phyloP scores from a whole-genome alignment of 202 grass and related monocot species.

The Setaria italica region DNA sequence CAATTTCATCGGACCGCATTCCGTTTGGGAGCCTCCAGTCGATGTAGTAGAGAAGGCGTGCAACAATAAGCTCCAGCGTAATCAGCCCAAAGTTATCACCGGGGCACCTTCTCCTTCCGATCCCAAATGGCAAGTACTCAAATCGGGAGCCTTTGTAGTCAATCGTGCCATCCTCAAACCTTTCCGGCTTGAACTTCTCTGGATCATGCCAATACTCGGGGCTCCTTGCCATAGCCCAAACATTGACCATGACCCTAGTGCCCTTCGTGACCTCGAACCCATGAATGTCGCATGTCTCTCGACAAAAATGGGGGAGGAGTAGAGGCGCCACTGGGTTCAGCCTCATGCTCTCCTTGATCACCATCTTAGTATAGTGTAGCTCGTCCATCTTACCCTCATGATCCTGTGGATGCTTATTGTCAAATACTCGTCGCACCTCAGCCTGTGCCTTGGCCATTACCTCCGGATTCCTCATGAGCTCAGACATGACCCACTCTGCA shows the following conservation, averaged over 20 bases:
- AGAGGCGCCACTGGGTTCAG: conserved; percentile 35
- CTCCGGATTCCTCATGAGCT: conserved; percentile 56
- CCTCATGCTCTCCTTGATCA: not conserved
- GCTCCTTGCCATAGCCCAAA: conserved; percentile 41
- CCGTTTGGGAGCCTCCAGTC: not conserved
- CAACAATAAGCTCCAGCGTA: not conserved
- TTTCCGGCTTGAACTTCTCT: conserved; percentile 46
- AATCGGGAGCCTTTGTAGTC: conserved; percentile 47
- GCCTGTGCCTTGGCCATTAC: conserved; percentile 46
- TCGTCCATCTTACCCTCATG: conserved; percentile 18
- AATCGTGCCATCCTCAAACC: conserved; percentile 18
- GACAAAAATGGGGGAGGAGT: conserved; percentile 30
- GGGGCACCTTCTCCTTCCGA: conserved; percentile 54
- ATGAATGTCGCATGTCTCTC: conserved; percentile 32
- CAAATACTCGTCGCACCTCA: conserved; percentile 33
- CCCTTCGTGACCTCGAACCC: conserved; percentile 42
- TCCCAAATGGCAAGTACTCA: conserved; percentile 53
- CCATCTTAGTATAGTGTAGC: conserved; percentile 38
- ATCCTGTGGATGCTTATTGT: not conserved
- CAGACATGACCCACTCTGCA: not conserved
- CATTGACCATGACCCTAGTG: conserved; percentile 49
- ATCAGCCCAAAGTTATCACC: not conserved
- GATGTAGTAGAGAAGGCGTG: conserved; percentile 18
- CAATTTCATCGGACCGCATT: not conserved
- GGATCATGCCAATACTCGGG: conserved; percentile 30